Base-by-base conservation (phyloP, 2,329 filamentous ascomycete species). In the Gremmenia infestans region DNA sequence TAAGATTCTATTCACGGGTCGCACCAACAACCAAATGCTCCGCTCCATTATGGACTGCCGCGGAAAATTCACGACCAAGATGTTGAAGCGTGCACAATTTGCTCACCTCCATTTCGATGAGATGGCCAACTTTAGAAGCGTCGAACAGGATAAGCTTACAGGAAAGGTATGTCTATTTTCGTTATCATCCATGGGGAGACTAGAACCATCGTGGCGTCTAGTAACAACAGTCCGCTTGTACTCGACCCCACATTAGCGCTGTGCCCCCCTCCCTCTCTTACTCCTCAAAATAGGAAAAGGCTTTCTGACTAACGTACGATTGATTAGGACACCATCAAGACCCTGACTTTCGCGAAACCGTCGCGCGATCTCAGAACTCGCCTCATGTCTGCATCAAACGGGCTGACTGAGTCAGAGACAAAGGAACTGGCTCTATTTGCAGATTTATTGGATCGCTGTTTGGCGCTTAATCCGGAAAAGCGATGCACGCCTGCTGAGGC, bases 21-120 rank as follows among this genome's bases (percentile, higher is more conserved):
- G 89, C 62, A 94, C 90, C 74, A 99, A 99, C 77, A 99, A 99
- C 70, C 91, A 96, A 75, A 99, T 99, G 94, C 82, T 99, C 58
- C 89, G 90, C 61, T 87, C 88, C 19, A 96, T 99, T 65, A 96
- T 97, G 86, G 93, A 99, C 70, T 91, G 93, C 65, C 86, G 95
- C 48, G 94, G 94, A 67, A 95, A 92, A 72, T 86, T 97, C 60
- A 92, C 90, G 32, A 85, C 88, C 48, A 97, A 97, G 72, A 79
- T 97, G 60, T 86, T 96, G 67, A 91, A 90, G 65, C 87, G 88
- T 52, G 91, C 92, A 2, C 81, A 90, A 61, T 80, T 95, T 58
- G 84, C 87, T 14, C 80, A 81, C 43, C 77, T 86, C 68, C 89
- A 96, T 72, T 97, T 96, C 71, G 89, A 96, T 69, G 88, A 91